phyloP scores from a whole-genome alignment of 306 rosid species.

The Cucurbita pepo region DNA sequence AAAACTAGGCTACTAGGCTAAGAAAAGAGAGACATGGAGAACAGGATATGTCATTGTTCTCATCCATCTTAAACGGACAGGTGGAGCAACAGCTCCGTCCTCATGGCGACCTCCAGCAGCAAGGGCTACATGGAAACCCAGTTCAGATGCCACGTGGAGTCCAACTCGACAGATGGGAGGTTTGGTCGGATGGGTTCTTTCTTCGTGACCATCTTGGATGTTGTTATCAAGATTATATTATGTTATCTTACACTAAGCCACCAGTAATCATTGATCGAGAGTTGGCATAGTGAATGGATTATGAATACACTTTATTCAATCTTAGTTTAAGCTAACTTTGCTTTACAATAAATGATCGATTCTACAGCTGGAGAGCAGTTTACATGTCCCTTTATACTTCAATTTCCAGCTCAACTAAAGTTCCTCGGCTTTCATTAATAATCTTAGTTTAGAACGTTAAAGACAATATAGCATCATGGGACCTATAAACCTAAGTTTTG shows the following conservation, averaged over 20 bases:
- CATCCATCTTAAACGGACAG: too few relatives aligned
- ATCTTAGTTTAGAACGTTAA: too few relatives aligned
- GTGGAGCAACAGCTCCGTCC: too few relatives aligned
- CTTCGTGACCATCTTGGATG: too few relatives aligned
- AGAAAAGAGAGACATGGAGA: background rate
- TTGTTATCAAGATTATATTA: background rate
- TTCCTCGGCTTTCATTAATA: background rate
- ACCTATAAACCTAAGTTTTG: too few relatives aligned
- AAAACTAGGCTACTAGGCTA: background rate
- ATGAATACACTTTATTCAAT: background rate
- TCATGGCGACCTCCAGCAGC: too few relatives aligned
- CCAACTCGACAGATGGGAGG: too few relatives aligned
- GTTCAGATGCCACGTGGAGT: too few relatives aligned
- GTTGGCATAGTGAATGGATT: background rate
- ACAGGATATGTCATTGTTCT: background rate
- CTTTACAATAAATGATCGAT: background rate
- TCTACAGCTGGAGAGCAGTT: conserved; percentile 24
- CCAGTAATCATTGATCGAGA: background rate
- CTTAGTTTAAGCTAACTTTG: background rate
- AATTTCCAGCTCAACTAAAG: background rate
- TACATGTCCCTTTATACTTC: conserved; percentile 12
- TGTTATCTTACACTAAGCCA: background rate
- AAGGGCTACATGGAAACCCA: too few relatives aligned
- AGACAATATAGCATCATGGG: too few relatives aligned
- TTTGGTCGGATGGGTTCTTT: too few relatives aligned